Evolutionary conservation across 352 stramenopile species (phyloP), one percentile per base, ranked within the genome.

Genomic region (Blastocystis hominis): DNA sequence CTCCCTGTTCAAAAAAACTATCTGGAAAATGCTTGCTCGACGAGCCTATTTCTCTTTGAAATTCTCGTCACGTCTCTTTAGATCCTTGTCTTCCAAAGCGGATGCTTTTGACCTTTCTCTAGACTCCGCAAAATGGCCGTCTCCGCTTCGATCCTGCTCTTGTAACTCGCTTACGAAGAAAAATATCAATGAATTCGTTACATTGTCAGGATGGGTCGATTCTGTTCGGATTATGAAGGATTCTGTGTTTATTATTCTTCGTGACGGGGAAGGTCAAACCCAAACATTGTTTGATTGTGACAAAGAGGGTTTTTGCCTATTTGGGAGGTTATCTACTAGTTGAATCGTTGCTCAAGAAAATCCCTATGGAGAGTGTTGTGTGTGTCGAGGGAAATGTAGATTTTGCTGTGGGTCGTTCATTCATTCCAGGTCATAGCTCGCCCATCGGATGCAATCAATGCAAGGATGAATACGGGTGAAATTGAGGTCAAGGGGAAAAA

Each of bases 181-280:
- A 9, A 40, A 56, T 34, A 9, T 55, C 20, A n/a, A 13, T 17
- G 1, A 40, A 3, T 10, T 3, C 4, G 64, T 76, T 50, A 53
- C 64, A 5, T 7, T 54, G 20, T 50, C 64, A 9, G 64, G 64
- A 46, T 76, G 64, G 64, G 64, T 76, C 2, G 38, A 54, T 76
- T 76, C 64, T 1, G 55, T 76, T 76, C 64, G 64, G 4, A n/a
- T 76, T 3, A 76, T 76, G 64, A 76, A 76, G 36, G 64, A 76
- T 55, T 76, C 64, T 50, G 64, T 76, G 1, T 76, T 76, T 9
- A 76, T 76, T 76, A 17, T 76, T 9, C 36, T 76, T 7, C 17
- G 64, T 3, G 64, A 76, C 17, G 64, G 64, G 24, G 36, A n/a
- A 4, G 64, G 64, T 36, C 34, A 10, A 17, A 42, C 55, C 38